Evolutionary conservation across 75 land plant species (phyloP).

Genomic region (Larix kaempferi): DNA sequence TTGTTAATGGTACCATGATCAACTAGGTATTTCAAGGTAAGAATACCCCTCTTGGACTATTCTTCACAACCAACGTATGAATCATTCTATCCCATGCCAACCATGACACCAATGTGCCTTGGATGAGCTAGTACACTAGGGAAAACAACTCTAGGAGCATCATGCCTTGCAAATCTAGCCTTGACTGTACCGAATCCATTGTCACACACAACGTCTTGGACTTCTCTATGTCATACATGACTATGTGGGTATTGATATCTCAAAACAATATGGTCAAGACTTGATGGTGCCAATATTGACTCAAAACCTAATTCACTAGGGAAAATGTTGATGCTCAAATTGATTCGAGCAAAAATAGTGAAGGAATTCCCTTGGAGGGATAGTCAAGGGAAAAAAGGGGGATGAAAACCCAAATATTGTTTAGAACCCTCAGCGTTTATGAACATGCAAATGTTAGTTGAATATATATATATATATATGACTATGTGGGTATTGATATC

Average conservation of each 20-base stretch:
- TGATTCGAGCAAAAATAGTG: no score
- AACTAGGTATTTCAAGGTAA: slow-evolving; percentile 22
- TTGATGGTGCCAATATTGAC: not conserved
- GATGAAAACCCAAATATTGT: no score
- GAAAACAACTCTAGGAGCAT: slow-evolving; percentile 44
- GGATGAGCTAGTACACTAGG: slow-evolving; percentile 41
- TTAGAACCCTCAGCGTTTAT: no score
- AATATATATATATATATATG: not conserved
- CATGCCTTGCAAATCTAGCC: no score
- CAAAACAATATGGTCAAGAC: not conserved
- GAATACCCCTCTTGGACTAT: slow-evolving; percentile 30
- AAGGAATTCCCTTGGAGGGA: no score
- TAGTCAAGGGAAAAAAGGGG: no score
- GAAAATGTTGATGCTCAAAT: no score
- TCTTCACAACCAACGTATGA: no score
- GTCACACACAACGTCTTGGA: slow-evolving; percentile 8
- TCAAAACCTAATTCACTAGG: not conserved
- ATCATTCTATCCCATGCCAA: no score
- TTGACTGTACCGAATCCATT: slow-evolving; percentile 7
- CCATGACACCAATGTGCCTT: slow-evolving; percentile 46
- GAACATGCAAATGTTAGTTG: no score
- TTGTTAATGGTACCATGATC: slow-evolving; percentile 42
- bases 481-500: not conserved
- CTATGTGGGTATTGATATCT: not conserved
- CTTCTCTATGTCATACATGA: slow-evolving; percentile 4